These are phyloP conservation scores for Dorcoceras hygrometricum DNA, from an alignment of 257 asterid genomes.

Conservation along the genomic window DNA sequence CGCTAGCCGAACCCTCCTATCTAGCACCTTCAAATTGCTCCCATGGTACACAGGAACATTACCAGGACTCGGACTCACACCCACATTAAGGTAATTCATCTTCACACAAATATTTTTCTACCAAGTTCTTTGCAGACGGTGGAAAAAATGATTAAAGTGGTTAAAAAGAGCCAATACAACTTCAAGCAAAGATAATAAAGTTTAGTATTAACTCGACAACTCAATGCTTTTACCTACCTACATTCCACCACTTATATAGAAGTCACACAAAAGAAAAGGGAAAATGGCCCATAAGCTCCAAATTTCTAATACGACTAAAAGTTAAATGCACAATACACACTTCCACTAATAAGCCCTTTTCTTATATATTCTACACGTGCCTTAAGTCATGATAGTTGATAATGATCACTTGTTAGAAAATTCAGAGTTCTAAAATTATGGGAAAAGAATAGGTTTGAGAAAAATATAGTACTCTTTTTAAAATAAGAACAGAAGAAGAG, in stretches of 20 bases:
- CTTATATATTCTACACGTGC: no score
- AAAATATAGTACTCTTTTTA: no score
- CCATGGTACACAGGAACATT: conserved; percentile 80
- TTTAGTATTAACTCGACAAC: conserved; percentile 18
- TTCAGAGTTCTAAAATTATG: no score
- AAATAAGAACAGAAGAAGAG: no score
- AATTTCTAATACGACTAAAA: no score
- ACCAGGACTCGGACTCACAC: conserved; percentile 98
- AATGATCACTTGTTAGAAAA: no score
- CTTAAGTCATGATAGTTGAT: no score
- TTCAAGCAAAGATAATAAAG: not conserved
- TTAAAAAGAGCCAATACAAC: not conserved
- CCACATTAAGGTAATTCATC: conserved; percentile 85
- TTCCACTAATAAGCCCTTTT: no score
- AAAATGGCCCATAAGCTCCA: not conserved
- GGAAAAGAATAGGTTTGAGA: no score
- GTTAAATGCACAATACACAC: no score
- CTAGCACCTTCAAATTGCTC: conserved; percentile 69
- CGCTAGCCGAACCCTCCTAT: conserved; percentile 61
- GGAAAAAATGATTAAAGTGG: not conserved
- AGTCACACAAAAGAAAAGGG: conserved; percentile 12
- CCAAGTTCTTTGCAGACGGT: not conserved
- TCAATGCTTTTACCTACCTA: conserved; percentile 35
- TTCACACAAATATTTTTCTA: conserved; percentile 1
- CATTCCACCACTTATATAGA: conserved; percentile 39